A percentile compares a stretch with the other conserved stretches of the same genome.
Evolutionary conservation across 495 filamentous ascomycete species (phyloP).

Genomic region (Podospora appendiculata): DNA sequence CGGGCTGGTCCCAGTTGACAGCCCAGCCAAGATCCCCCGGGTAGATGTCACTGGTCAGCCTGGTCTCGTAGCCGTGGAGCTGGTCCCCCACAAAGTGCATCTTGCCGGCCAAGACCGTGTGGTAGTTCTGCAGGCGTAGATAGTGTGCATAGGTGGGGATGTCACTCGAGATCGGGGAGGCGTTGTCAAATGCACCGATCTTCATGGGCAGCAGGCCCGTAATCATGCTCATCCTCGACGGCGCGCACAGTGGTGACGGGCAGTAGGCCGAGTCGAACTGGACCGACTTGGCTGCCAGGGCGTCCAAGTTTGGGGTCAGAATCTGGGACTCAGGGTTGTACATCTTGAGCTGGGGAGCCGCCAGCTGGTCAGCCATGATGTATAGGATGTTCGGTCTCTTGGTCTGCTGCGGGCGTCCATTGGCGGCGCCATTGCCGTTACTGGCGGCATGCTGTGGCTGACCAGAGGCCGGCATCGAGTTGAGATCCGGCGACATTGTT

Average conservation of each 20-base stretch:
- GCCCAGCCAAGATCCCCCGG: conserved; percentile 86
- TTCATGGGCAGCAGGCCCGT: conserved; percentile 79
- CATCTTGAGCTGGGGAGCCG: conserved; percentile 75
- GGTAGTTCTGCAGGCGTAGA: conserved; percentile 73
- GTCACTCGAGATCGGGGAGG: conserved; percentile 63
- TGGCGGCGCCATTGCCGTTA: conserved; percentile 2
- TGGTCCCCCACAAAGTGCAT: conserved; percentile 96
- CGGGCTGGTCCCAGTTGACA: conserved; percentile 83
- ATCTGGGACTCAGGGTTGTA: conserved; percentile 75
- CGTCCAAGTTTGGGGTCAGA: conserved; percentile 78
- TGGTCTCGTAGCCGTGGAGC: conserved; percentile 80
- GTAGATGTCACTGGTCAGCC: conserved; percentile 88
- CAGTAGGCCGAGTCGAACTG: conserved; percentile 87
- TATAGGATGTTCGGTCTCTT: conserved; percentile 32
- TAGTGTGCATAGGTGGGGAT: conserved; percentile 85
- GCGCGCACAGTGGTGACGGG: conserved; percentile 80
- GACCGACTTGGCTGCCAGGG: conserved; percentile 66
- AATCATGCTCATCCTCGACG: conserved; percentile 82
- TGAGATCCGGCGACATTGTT: conserved; percentile 48
- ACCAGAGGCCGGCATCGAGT: conserved; percentile 38
- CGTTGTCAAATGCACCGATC: conserved; percentile 85
- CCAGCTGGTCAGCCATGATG: conserved; percentile 88
- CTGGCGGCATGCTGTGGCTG: conserved; percentile 1
- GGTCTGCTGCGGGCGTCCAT: conserved; percentile 2
- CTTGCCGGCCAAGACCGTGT: conserved; percentile 84